Conservation (phyloP, 768 basidiomycete species). For the button mushroom (Agaricus bisporus) region DNA sequence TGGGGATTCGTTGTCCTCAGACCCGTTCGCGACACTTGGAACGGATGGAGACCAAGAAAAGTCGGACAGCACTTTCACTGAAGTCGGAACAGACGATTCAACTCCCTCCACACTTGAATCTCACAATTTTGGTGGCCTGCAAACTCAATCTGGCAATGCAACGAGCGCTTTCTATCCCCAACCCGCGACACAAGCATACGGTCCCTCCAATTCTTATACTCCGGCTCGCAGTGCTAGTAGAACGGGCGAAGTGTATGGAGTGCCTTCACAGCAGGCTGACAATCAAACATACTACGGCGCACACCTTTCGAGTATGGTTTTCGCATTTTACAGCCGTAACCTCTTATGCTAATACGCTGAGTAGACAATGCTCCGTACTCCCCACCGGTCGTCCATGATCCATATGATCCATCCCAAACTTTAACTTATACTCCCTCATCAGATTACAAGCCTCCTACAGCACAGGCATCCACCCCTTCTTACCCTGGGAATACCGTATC, state of each 20-base stretch:
- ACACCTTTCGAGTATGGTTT: neutral
- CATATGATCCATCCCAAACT: slow-evolving; percentile 26
- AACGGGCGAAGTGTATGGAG: neutral
- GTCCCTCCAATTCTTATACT: neutral
- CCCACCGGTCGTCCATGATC: slow-evolving; percentile 17
- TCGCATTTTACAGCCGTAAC: neutral
- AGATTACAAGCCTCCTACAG: neutral
- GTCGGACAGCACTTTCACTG: slow-evolving; percentile 7
- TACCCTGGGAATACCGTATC: slow-evolving; percentile 1
- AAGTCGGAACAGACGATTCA: neutral
- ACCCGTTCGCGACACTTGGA: slow-evolving; percentile 61
- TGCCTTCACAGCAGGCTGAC: neutral
- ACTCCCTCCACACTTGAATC: neutral
- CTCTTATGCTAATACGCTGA: neutral
- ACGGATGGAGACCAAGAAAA: slow-evolving; percentile 13
- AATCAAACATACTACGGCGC: slow-evolving; percentile 3
- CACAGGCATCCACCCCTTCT: neutral
- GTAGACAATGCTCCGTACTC: neutral
- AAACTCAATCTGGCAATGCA: neutral
- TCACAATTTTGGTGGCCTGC: neutral
- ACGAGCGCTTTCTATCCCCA: neutral
- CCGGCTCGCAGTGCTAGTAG: neutral
- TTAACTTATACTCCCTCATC: slow-evolving; percentile 17
- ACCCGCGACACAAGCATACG: neutral
- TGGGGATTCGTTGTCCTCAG: slow-evolving; percentile 46